Evolutionary conservation across 2,329 filamentous ascomycete genomes (phyloP).

Genomic region (Purpureocillium takamizusanense): DNA sequence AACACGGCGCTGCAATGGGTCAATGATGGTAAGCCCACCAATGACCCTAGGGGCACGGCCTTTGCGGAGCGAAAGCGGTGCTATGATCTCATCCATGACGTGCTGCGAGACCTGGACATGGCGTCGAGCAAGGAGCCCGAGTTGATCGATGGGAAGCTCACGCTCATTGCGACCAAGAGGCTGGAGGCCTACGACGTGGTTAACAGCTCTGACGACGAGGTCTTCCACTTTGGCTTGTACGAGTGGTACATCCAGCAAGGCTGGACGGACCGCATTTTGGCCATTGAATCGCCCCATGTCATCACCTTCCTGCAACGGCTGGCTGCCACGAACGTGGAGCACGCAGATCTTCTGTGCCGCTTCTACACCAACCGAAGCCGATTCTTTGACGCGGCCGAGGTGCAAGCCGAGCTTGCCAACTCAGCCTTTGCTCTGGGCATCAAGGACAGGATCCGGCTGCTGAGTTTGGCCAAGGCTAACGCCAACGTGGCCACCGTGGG

Average conservation of each 20-base stretch:
- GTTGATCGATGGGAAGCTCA: conserved; percentile 67
- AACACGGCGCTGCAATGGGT: conserved; percentile 82
- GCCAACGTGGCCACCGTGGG: conserved; percentile 75
- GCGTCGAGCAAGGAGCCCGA: conserved; percentile 61
- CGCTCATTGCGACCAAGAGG: conserved; percentile 67
- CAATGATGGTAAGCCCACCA: conserved; percentile 66
- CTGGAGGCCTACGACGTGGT: conserved; percentile 87
- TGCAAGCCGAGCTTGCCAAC: conserved; percentile 75
- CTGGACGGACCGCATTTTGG: conserved; percentile 77
- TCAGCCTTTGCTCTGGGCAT: conserved; percentile 75
- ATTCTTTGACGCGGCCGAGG: conserved; percentile 79
- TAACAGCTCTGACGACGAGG: conserved; percentile 78
- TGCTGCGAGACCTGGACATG: conserved; percentile 68
- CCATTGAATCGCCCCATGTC: conserved; percentile 77
- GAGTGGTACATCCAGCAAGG: conserved; percentile 90
- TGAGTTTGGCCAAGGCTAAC: conserved; percentile 86
- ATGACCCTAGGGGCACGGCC: conserved; percentile 58
- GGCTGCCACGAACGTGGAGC: conserved; percentile 59
- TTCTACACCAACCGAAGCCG: conserved; percentile 81
- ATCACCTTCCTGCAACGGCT: conserved; percentile 76
- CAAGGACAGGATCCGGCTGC: conserved; percentile 77
- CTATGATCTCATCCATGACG: conserved; percentile 81
- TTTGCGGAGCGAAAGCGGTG: conserved; percentile 68
- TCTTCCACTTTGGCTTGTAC: conserved; percentile 94
- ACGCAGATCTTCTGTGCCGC: conserved; percentile 85